phyloP scores from a whole-genome alignment of 495 filamentous ascomycete genomes.

The Choiromyces venosus region DNA sequence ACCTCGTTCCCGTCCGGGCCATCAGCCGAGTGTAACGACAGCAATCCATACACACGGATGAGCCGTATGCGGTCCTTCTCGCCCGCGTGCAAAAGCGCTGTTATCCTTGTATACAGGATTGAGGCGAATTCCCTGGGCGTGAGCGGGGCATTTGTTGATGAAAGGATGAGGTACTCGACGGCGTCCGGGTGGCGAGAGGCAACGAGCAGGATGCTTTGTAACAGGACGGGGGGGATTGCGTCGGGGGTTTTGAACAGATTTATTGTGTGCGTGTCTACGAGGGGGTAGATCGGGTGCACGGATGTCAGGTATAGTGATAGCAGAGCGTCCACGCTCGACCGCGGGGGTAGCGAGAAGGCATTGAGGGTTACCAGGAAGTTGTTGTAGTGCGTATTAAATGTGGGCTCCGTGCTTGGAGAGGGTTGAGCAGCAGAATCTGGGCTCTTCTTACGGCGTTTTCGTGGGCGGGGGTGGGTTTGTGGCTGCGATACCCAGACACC shows the following conservation, averaged over 20 bases:
- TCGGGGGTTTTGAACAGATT: constrained; percentile 37
- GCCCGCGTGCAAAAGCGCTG: constrained; percentile 45
- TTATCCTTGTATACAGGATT: constrained; percentile 41
- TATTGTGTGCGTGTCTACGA: constrained; percentile 43
- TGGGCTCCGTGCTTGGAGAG: background rate
- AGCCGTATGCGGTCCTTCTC: constrained; percentile 47
- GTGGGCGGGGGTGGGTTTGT: constrained; percentile 19
- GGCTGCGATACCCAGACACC: constrained; percentile 49
- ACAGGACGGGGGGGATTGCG: constrained; percentile 41
- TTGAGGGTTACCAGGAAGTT: constrained; percentile 17
- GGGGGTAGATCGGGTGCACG: constrained; percentile 38
- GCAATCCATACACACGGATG: constrained; percentile 48
- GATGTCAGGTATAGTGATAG: constrained; percentile 25
- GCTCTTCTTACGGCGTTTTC: constrained; percentile 42
- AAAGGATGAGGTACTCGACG: constrained; percentile 41
- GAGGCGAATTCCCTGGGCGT: constrained; percentile 45
- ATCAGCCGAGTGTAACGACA: constrained; percentile 48
- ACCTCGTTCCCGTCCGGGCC: constrained; percentile 48
- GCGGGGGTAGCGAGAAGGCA: constrained; percentile 28
- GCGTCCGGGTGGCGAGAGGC: constrained; percentile 48
- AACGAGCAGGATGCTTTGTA: constrained; percentile 49
- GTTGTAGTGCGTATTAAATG: background rate
- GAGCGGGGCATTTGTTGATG: constrained; percentile 39
- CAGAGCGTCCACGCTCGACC: constrained; percentile 20
- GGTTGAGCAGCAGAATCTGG: constrained; percentile 29